Base-by-base conservation (phyloP, 2,329 filamentous ascomycete species). In the Fusarium algeriense region DNA sequence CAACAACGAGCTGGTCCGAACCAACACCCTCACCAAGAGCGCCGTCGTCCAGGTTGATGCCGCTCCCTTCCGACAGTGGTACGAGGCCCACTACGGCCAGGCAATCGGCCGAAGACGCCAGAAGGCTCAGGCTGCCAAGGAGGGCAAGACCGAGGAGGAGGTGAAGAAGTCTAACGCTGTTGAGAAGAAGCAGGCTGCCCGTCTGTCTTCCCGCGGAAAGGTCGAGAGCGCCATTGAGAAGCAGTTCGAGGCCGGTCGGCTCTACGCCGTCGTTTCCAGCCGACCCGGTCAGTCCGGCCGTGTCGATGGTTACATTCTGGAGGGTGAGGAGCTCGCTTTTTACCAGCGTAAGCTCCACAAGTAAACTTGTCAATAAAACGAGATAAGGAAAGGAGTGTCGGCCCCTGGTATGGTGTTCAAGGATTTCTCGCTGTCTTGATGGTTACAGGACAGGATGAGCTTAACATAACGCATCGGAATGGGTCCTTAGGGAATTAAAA, bases 1-100 rank as follows among this genome's bases (percentile, higher is more conserved):
- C 85, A 99, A 99, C 95, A 99, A 99, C 94, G 96, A 99, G 89
- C 91, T 99, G 80, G 95, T 99, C 89, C 96, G 96, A 83, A 99
- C 96, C 87, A 99, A 99, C 92, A 98, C 96, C 88, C 91, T 99
- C 85, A 99, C 96, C 90, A 97, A 95, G 89, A 94, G 94, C 83
- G 96, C 96, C 87, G 93, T 99, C 82, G 93, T 99, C 85, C 96
- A 99, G 90, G 89, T 99, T 87, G 96, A 99, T 86, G 96, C 97
- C 80, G 94, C 96, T 75, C 96, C 96, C 78, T 99, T 99, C 93
- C 91, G 96, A 85, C 95, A 98, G 89, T 99, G 96, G 96, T 99
- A 97, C 88, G 96, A 99, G 91, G 94, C 96, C 79, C 96, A 99
- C 92, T 99, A 99, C 90, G 96, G 96, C 83, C 90, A 93, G 86